These are phyloP conservation scores for Mucor circinelloides DNA, from an alignment of 371 early-diverging fungal species.

Conservation along the genomic window DNA sequence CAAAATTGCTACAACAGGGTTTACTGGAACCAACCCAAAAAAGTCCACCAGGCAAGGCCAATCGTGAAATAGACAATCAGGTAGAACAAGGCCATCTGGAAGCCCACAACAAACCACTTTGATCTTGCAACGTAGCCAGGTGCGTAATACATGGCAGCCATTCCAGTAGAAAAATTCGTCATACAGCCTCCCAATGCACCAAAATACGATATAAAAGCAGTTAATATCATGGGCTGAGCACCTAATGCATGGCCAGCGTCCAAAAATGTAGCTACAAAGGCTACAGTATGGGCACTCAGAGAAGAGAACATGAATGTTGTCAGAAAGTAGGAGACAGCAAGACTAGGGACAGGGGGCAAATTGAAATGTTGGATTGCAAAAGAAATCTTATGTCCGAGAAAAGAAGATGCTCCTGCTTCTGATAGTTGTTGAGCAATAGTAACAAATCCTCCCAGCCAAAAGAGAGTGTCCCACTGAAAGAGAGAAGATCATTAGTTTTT, in stretches of 20 bases:
- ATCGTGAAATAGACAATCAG: constrained; percentile 56
- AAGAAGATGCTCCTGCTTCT: constrained; percentile 68
- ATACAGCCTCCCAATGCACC: constrained; percentile 67
- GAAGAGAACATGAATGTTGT: constrained; percentile 77
- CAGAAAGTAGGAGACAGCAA: constrained; percentile 67
- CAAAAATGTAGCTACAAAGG: constrained; percentile 75
- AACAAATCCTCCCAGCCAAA: constrained; percentile 82
- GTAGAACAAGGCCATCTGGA: constrained; percentile 45
- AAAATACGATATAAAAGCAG: constrained; percentile 67
- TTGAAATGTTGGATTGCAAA: constrained; percentile 32
- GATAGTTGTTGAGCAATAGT: constrained; percentile 76
- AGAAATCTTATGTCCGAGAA: constrained; percentile 63
- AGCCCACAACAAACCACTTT: constrained; percentile 61
- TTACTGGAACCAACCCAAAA: constrained; percentile 54
- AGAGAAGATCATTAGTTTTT: neutral
- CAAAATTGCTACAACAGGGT: neutral
- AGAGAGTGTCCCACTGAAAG: constrained; percentile 79
- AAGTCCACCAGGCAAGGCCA: constrained; percentile 69
- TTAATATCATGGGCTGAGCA: constrained; percentile 58
- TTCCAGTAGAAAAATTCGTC: constrained; percentile 67
- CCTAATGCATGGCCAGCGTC: constrained; percentile 70
- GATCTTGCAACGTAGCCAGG: constrained; percentile 54
- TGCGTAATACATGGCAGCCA: constrained; percentile 55
- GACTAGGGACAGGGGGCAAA: constrained; percentile 43
- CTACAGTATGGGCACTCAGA: constrained; percentile 67